Percentiles rank a stretch among this genome's conserved stretches.
Conservation (phyloP, 257 asterid species). For the Solanum appendiculatum region DNA sequence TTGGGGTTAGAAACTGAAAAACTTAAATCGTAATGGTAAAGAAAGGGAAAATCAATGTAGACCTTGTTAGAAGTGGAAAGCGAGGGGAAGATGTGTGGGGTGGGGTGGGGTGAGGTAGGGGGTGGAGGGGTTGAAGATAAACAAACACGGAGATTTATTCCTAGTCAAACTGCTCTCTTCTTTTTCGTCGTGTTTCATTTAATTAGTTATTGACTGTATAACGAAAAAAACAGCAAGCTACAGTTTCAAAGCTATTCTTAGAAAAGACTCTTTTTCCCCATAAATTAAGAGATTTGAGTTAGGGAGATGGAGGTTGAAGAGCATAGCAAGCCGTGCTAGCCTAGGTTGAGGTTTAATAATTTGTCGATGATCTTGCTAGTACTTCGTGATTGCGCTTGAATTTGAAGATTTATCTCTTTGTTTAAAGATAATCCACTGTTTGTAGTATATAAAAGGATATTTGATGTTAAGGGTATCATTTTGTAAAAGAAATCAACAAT, state of each 20-base stretch:
- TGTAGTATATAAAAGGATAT: not conserved
- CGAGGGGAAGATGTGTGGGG: not conserved
- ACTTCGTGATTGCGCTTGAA: not conserved
- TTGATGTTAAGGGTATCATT: not conserved
- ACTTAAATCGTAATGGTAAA: not conserved
- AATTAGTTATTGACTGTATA: conserved; percentile 5
- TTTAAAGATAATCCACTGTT: not conserved
- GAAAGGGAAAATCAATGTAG: not conserved
- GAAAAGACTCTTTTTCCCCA: not conserved
- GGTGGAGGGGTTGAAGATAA: not conserved
- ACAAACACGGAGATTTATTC: not conserved
- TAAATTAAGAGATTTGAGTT: not conserved
- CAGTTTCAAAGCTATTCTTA: not conserved
- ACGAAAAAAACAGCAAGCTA: not conserved
- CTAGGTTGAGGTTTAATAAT: not conserved
- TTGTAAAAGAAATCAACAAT: not conserved
- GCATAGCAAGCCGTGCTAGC: not conserved
- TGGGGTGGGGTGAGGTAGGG: not conserved
- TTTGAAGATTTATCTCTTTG: not conserved
- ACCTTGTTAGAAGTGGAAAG: not conserved
- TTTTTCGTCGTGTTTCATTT: not conserved
- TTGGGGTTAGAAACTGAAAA: not conserved
- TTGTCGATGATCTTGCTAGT: not conserved
- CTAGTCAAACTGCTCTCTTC: not conserved
- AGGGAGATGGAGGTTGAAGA: not conserved